Conservation (phyloP, 345 rosid genomes). For the Iberis pinnata region DNA sequence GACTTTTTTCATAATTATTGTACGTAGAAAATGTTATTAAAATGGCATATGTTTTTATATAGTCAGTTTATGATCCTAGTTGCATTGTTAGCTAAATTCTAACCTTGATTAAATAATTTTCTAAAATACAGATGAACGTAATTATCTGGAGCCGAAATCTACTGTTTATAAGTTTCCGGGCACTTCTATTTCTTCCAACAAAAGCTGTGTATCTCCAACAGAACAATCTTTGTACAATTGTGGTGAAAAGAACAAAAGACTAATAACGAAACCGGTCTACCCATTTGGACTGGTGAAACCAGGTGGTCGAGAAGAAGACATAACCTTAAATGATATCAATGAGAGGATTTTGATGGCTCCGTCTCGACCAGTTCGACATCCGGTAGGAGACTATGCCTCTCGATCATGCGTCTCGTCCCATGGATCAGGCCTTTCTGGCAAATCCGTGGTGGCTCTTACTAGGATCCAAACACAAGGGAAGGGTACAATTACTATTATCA, state of each 20-base stretch:
- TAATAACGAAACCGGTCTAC: constrained; percentile 53
- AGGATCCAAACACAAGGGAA: constrained; percentile 86
- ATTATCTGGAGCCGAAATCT: constrained; percentile 35
- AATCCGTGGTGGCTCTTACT: constrained; percentile 87
- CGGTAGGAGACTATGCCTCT: constrained; percentile 89
- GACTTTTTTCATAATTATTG: not conserved
- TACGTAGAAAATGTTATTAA: no score
- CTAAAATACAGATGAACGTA: constrained; percentile 35
- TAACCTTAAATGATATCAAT: constrained; percentile 78
- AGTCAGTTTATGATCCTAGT: not conserved
- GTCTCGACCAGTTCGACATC: constrained; percentile 79
- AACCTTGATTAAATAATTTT: not conserved
- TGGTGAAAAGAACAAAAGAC: constrained; percentile 37
- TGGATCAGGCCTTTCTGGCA: constrained; percentile 87
- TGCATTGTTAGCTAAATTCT: not conserved
- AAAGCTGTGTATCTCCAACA: not conserved
- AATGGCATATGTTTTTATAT: no score
- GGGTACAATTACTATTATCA: constrained; percentile 93
- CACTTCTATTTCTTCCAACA: constrained; percentile 35
- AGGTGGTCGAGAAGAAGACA: constrained; percentile 72
- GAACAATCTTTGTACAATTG: constrained; percentile 8
- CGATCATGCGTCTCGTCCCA: constrained; percentile 53
- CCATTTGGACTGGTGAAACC: constrained; percentile 97
- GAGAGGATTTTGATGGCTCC: constrained; percentile 78
- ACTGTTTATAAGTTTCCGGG: constrained; percentile 31